These are phyloP conservation scores for Pilasporangium apinafurcum DNA, from an alignment of 352 stramenopile genomes.

Conservation along the genomic window DNA sequence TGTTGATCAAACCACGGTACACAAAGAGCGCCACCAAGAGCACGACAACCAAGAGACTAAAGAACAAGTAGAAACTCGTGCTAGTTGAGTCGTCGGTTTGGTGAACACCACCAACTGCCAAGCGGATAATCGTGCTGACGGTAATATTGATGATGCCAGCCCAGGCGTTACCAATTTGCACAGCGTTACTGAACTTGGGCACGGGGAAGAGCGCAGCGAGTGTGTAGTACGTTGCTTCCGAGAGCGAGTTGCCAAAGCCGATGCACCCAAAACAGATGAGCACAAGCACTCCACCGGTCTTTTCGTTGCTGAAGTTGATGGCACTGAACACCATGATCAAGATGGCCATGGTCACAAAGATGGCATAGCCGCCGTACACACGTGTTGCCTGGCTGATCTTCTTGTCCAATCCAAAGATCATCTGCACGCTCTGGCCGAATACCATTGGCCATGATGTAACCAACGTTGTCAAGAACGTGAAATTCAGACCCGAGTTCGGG, in stretches of 20 bases:
- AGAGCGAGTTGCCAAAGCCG: conserved; percentile 47
- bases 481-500: conserved; percentile 37
- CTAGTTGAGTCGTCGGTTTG: conserved; percentile 24
- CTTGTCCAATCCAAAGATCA: conserved; percentile 55
- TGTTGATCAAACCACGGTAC: conserved; percentile 22
- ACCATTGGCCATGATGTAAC: conserved; percentile 55
- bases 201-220: conserved; percentile 52
- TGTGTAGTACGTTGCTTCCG: conserved; percentile 55
- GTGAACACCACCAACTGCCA: conserved; percentile 34
- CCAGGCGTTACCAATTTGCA: conserved; percentile 56
- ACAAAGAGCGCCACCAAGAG: conserved; percentile 33
- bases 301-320: conserved; percentile 35
- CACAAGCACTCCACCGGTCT: conserved; percentile 43
- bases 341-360: conserved; percentile 48
- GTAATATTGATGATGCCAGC: conserved; percentile 52
- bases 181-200: conserved; percentile 60
- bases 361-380: conserved; percentile 35
- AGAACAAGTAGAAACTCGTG: conserved; percentile 59
- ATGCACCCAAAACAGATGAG: conserved; percentile 44
- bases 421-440: conserved; percentile 41
- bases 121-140: conserved; percentile 41
- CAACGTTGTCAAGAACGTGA: conserved; percentile 64
- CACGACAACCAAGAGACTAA: conserved; percentile 43
- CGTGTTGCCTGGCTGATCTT: conserved; percentile 30
- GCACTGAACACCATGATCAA: conserved; percentile 61